These are phyloP conservation scores for Nepenthes gracilis DNA, from an alignment of 148 eudicot species.

Conservation along the genomic window DNA sequence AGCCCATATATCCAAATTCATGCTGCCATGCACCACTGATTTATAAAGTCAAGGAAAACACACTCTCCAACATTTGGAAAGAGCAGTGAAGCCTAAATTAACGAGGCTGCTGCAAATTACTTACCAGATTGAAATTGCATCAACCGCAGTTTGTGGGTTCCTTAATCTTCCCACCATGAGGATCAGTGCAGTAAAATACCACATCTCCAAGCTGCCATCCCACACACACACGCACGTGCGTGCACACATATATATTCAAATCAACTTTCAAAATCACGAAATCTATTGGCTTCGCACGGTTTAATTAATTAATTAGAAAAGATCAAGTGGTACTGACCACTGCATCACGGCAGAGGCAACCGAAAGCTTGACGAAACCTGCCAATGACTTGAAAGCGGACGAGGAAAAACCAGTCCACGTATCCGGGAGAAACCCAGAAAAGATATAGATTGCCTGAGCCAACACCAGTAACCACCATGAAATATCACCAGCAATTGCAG, in stretches of 20 bases:
- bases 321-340: constrained; percentile 12
- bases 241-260: not conserved
- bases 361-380: constrained; percentile 25
- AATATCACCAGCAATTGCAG: constrained; percentile 34
- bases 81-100: too few species aligned
- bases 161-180: constrained; percentile 49
- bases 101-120: too few species aligned
- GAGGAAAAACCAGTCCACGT: constrained; percentile 30
- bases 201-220: constrained; percentile 42
- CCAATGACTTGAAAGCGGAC: constrained; percentile 19
- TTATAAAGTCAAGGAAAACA: not conserved
- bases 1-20: constrained; percentile 39
- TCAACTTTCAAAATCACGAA: not conserved
- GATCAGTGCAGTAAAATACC: constrained; percentile 36
- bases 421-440: constrained; percentile 28
- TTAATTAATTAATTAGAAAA: not conserved
- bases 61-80: too few species aligned
- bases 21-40: constrained; percentile 12
- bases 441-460: constrained; percentile 21
- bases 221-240: not conserved
- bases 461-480: constrained; percentile 33
- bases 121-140: constrained; percentile 42
- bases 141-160: constrained; percentile 35
- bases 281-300: not conserved
- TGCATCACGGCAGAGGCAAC: constrained; percentile 29